A percentile compares a stretch with the other conserved stretches of the same genome.
phyloP scores from a whole-genome alignment of 2,329 filamentous ascomycete genomes.

The Hymenoscyphus infarciens region DNA sequence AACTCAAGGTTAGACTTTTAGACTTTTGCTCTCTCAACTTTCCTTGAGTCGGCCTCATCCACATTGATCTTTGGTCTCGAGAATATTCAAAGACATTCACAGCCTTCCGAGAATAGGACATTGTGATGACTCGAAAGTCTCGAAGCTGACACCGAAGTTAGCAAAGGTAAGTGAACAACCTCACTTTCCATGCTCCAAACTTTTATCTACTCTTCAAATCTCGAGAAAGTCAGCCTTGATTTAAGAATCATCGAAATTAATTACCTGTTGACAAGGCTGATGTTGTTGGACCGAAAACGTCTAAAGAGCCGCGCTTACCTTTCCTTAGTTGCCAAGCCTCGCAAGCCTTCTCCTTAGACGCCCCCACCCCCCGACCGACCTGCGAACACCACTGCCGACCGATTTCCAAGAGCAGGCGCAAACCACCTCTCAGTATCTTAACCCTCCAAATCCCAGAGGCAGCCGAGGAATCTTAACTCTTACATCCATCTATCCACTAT shows the following conservation, averaged over 20 bases:
- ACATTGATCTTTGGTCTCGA: background rate
- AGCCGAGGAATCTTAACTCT: background rate
- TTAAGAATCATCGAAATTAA: background rate
- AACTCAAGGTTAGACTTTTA: too few relatives aligned
- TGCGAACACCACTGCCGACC: background rate
- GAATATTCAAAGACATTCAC: background rate
- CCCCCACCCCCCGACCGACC: background rate
- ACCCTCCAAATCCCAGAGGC: background rate
- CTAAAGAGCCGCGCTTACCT: background rate
- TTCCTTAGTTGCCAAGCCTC: slow-evolving; percentile 5
- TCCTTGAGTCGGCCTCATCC: background rate
- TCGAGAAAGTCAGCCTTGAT: background rate
- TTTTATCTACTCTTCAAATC: background rate
- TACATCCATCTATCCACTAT: slow-evolving; percentile 7
- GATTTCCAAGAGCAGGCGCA: slow-evolving; percentile 7
- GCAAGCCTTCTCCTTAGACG: slow-evolving; percentile 6
- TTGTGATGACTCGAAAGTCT: background rate
- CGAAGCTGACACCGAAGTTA: background rate
- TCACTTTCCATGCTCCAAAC: background rate
- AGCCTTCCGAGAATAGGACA: background rate
- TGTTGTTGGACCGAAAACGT: background rate
- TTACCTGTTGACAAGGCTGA: background rate
- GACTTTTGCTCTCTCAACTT: too few relatives aligned
- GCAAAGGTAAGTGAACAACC: background rate
- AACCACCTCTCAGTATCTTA: slow-evolving; percentile 8